A percentile compares a stretch with the other conserved stretches of the same genome.
Conservation (phyloP, 192 early-diverging fungal genomes). For the Coemansia umbellata region DNA sequence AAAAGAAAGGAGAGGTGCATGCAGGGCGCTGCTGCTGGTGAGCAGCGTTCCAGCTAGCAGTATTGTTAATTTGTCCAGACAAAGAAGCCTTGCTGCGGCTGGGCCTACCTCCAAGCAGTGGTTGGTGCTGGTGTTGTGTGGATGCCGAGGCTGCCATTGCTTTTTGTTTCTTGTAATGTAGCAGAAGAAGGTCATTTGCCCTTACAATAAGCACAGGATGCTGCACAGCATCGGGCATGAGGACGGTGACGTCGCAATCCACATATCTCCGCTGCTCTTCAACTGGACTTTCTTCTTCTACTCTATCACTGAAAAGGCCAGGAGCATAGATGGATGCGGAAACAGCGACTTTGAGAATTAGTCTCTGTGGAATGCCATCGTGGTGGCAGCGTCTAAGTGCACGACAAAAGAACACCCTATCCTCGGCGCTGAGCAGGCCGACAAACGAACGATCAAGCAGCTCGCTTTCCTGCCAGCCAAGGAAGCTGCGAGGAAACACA, state of each 20-base stretch:
- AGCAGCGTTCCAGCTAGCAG: no score
- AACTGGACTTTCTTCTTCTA: background rate
- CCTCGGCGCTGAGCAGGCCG: slow-evolving; percentile 33
- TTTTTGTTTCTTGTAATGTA: slow-evolving; percentile 1
- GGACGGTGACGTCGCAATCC: slow-evolving; percentile 48
- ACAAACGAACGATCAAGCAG: slow-evolving; percentile 43
- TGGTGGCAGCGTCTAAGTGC: slow-evolving; percentile 35
- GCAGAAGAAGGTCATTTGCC: slow-evolving; percentile 22
- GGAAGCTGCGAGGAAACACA: slow-evolving; percentile 42
- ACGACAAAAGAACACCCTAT: slow-evolving; percentile 33
- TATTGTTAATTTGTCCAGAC: no score
- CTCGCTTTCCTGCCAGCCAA: slow-evolving; percentile 34
- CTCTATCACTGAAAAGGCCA: background rate
- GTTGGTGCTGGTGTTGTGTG: no score
- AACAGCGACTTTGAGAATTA: slow-evolving; percentile 24
- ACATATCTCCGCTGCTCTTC: slow-evolving; percentile 5
- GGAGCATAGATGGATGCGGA: background rate
- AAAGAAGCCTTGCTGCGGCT: no score
- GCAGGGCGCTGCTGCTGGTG: slow-evolving; percentile 3
- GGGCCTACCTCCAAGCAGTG: no score
- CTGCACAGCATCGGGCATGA: slow-evolving; percentile 42
- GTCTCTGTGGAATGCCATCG: slow-evolving; percentile 42
- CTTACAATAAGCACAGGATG: slow-evolving; percentile 43
- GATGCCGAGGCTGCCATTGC: slow-evolving; percentile 3
- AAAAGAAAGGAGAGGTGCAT: no score